phyloP scores from a whole-genome alignment of 2,329 filamentous ascomycete species.

The Phialophora verrucosa region DNA sequence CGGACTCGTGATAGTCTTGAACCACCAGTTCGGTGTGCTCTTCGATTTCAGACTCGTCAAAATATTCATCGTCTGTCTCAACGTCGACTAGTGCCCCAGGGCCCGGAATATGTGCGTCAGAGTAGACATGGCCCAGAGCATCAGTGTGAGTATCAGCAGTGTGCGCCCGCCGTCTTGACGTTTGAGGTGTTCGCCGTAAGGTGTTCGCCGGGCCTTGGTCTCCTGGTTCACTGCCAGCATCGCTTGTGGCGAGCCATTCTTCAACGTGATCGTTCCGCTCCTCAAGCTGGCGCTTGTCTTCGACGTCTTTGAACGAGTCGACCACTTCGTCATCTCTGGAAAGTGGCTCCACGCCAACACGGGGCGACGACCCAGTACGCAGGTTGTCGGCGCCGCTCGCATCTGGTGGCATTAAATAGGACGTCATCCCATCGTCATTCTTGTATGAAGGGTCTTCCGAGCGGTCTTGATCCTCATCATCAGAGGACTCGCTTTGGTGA shows the following conservation, averaged over 20 bases:
- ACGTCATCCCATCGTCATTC: constrained; percentile 20
- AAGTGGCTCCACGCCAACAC: constrained; percentile 54
- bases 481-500: constrained; percentile 44
- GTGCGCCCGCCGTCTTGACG: constrained; percentile 30
- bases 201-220: constrained; percentile 37
- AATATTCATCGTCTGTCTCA: constrained; percentile 46
- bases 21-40: constrained; percentile 21
- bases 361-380: constrained; percentile 36
- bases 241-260: constrained; percentile 59
- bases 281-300: constrained; percentile 52
- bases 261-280: constrained; percentile 61
- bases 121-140: constrained; percentile 43
- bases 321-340: constrained; percentile 53
- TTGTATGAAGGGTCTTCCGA: constrained; percentile 5
- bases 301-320: constrained; percentile 58
- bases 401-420: constrained; percentile 34
- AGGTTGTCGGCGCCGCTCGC: constrained; percentile 16
- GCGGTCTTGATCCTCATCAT: constrained; percentile 29
- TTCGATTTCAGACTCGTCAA: constrained; percentile 41
- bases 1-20: constrained; percentile 42
- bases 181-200: constrained; percentile 23
- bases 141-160: constrained; percentile 50
- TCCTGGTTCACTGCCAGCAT: constrained; percentile 51
- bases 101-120: constrained; percentile 55
- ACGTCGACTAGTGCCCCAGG: constrained; percentile 57